These are phyloP conservation scores for Cladorrhinum sp. DNA, from an alignment of 2,329 filamentous ascomycete species.

Conservation along the genomic window DNA sequence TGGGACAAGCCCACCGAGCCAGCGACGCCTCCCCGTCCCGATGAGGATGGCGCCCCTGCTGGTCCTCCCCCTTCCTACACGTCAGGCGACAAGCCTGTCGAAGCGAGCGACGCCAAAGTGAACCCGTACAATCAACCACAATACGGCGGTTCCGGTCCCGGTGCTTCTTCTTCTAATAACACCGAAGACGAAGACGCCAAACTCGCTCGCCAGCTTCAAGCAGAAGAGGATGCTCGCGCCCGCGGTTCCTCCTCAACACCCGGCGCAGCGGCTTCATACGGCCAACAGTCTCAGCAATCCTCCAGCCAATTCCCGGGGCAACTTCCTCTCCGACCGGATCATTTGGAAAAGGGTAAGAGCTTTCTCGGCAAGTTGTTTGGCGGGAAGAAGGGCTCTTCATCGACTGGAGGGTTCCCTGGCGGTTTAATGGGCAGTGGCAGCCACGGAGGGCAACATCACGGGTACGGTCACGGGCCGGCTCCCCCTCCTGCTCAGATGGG, in stretches of 20 bases:
- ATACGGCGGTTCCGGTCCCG: neutral
- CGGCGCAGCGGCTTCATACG: constrained; percentile 37
- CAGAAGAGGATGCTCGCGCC: constrained; percentile 71
- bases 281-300: constrained; percentile 12
- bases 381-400: constrained; percentile 43
- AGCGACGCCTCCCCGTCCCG: constrained; percentile 45
- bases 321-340: constrained; percentile 40
- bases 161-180: constrained; percentile 13
- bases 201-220: constrained; percentile 74
- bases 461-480: constrained; percentile 5
- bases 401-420: constrained; percentile 24
- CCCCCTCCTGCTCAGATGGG: neutral
- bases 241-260: constrained; percentile 26
- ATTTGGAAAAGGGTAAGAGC: constrained; percentile 41
- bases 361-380: constrained; percentile 53
- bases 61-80: constrained; percentile 69
- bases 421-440: constrained; percentile 3
- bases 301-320: constrained; percentile 36
- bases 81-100: constrained; percentile 45
- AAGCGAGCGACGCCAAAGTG: constrained; percentile 55
- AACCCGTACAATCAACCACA: constrained; percentile 30
- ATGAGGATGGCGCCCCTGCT: constrained; percentile 41
- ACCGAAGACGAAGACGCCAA: constrained; percentile 63
- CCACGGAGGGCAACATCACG: constrained; percentile 1
- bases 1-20: constrained; percentile 81